Conservation (phyloP, 2,329 filamentous ascomycete genomes). For the Blastomyces parvus region DNA sequence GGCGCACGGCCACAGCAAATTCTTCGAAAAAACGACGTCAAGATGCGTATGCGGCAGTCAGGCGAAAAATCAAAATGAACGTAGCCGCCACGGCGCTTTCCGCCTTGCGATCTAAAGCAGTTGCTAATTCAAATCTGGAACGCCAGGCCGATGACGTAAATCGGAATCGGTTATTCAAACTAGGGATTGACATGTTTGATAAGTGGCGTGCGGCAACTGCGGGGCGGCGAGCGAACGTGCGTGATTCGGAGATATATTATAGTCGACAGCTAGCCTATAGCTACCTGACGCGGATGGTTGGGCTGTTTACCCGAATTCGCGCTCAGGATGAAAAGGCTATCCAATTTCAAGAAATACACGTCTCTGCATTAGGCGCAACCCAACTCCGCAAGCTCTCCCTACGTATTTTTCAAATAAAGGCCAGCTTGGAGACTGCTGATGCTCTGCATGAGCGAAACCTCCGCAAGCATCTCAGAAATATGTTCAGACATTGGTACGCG, state of each 20-base stretch:
- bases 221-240: constrained; percentile 26
- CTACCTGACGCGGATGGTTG: constrained; percentile 31
- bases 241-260: constrained; percentile 32
- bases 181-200: constrained; percentile 30
- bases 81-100: constrained; percentile 39
- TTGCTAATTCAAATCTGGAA: constrained; percentile 28
- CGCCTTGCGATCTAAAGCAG: constrained; percentile 30
- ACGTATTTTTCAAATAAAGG: constrained; percentile 46
- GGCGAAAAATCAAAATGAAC: constrained; percentile 46
- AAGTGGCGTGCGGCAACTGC: constrained; percentile 37
- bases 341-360: constrained; percentile 38
- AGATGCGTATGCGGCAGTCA: constrained; percentile 46
- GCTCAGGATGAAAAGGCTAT: constrained; percentile 38
- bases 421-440: constrained; percentile 43
- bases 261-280: constrained; percentile 31
- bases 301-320: constrained; percentile 25
- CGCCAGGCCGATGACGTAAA: constrained; percentile 31
- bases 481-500: constrained; percentile 48
- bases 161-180: constrained; percentile 27
- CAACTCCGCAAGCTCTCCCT: constrained; percentile 50
- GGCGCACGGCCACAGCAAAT: constrained; percentile 43
- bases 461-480: constrained; percentile 46
- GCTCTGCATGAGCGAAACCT: constrained; percentile 45
- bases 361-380: constrained; percentile 38
- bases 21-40: constrained; percentile 45